Evolutionary conservation across 2,329 filamentous ascomycete species (phyloP), one percentile per base, ranked within the genome.

Genomic region (Colletotrichum camelliae): DNA sequence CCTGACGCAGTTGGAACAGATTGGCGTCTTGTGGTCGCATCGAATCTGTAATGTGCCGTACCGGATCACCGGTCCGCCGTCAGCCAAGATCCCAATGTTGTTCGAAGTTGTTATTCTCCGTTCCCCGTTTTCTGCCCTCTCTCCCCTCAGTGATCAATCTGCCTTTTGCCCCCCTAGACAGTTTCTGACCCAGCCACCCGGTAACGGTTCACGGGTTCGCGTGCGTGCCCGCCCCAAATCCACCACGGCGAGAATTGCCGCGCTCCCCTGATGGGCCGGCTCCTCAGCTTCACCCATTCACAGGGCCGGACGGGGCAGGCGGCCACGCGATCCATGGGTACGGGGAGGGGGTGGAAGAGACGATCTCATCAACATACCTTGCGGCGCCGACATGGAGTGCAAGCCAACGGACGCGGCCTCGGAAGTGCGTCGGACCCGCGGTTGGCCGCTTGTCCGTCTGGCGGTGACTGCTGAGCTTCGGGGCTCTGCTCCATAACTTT

Each of bases 301-400:
- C 43, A 33, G 13, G 21, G 35, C 52, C 70, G 33, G 31, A 33
- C 31, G 58, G 15, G 31, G 21, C 55, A 52, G 43, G 43, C 43
- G 43, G 43, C 43, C 43, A 52, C 43, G 43, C 43, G 43, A 52
- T 52, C 43, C 43, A 52, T 52, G 43, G 43, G n/a, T 21, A 52
- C 43, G 43, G 43, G 43, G 43, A 52, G 43, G 43, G 43, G 43
- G 43, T 52, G 12, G 58, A 61, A 33, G 58, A 33, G 58, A 61
- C 27, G 16, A 58, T 61, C 58, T 61, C 58, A 37, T 37, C 58
- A 70, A 61, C 73, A 60, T 68, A 75, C 73, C 73, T 75, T 75
- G 57, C 73, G 73, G 73, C 73, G 73, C 64, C 73, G 73, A 61
- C 73, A 75, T 73, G 73, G 73, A 73, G 73, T 75, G 70, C 73